Evolutionary conservation across 2,329 filamentous ascomycete species (phyloP).

Genomic region (Penicillium sp.): DNA sequence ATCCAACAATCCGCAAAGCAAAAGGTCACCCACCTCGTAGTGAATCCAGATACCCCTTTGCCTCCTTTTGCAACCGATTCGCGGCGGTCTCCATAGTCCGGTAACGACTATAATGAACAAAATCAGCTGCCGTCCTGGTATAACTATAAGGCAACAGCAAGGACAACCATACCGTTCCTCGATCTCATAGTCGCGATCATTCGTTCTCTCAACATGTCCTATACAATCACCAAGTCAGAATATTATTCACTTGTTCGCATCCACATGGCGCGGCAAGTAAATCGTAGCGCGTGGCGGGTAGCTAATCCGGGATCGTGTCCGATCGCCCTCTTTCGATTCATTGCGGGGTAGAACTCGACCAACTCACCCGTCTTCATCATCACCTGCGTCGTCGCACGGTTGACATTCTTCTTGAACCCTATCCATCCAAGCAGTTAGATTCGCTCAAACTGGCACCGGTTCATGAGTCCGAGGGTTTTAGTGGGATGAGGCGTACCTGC

Average conservation of each 20-base stretch:
- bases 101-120: constrained; percentile 67
- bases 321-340: constrained; percentile 12
- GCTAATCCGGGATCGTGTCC: not conserved
- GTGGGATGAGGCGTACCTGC: constrained; percentile 53
- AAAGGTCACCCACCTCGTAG: constrained; percentile 65
- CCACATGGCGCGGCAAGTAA: not conserved
- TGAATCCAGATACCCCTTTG: constrained; percentile 95
- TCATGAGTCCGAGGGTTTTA: not conserved
- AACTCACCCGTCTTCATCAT: constrained; percentile 94
- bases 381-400: constrained; percentile 97
- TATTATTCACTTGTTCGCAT: not conserved
- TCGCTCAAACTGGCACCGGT: not conserved
- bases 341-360: constrained; percentile 20
- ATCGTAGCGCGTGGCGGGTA: not conserved
- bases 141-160: not conserved
- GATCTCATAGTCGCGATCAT: constrained; percentile 97
- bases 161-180: constrained; percentile 69
- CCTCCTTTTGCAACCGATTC: constrained; percentile 90
- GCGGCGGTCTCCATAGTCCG: constrained; percentile 96
- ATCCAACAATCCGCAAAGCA: not conserved
- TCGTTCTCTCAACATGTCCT: constrained; percentile 97
- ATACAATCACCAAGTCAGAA: constrained; percentile 1
- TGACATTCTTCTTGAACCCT: constrained; percentile 96
- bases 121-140: constrained; percentile 17
- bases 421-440: constrained; percentile 10